Conservation (phyloP, 768 basidiomycete species). For the Arthromyces matolae region DNA sequence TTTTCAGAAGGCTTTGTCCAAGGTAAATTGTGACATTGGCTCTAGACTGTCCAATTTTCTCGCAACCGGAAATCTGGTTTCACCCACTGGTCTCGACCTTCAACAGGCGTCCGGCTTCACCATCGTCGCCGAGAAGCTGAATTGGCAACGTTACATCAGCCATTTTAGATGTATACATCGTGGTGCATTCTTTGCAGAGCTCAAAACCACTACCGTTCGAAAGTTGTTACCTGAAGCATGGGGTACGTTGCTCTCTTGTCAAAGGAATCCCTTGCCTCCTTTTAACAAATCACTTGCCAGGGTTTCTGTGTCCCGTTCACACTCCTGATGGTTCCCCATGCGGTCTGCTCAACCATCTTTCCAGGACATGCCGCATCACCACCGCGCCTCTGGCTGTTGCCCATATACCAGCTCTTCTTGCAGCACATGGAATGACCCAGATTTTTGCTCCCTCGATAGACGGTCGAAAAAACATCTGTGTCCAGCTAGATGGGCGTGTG, state of each 20-base stretch:
- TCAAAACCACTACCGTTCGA: constrained; percentile 96
- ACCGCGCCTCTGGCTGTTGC: constrained; percentile 70
- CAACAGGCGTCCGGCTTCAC: constrained; percentile 99
- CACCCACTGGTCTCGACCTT: constrained; percentile 91
- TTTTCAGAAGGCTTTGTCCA: constrained; percentile 66
- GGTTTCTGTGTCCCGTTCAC: constrained; percentile 97
- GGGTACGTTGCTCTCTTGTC: too few relatives aligned
- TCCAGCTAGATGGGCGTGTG: constrained; percentile 93
- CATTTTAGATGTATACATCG: constrained; percentile 99
- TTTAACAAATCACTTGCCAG: too few relatives aligned
- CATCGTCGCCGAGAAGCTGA: constrained; percentile 97
- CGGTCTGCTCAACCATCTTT: constrained; percentile 95
- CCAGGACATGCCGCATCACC: constrained; percentile 88
- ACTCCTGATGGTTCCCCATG: constrained; percentile 98
- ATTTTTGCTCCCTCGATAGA: constrained; percentile 76
- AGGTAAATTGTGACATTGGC: constrained; percentile 90
- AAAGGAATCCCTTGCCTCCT: too few relatives aligned
- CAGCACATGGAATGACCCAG: constrained; percentile 92
- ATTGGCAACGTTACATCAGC: constrained; percentile 97
- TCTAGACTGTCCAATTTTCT: constrained; percentile 89
- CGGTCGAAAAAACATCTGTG: constrained; percentile 75
- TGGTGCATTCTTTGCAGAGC: constrained; percentile 97
- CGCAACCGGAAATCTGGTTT: constrained; percentile 93
- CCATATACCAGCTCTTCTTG: constrained; percentile 79
- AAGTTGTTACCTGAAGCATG: constrained; percentile 97